phyloP scores from a whole-genome alignment of 345 rosid species.

The Lenwebbia sp. region DNA sequence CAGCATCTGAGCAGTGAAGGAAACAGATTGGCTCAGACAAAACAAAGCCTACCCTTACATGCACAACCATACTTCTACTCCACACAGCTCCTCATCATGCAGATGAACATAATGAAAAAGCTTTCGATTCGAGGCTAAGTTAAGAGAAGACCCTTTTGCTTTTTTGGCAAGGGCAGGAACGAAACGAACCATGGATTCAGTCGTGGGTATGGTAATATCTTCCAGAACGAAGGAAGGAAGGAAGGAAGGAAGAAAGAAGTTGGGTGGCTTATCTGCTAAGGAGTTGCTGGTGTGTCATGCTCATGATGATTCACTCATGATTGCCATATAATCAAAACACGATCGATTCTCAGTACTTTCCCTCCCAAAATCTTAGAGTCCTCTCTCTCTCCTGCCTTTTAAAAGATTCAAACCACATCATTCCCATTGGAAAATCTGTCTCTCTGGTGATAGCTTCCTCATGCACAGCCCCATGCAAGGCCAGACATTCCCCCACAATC shows the following conservation, averaged over 20 bases:
- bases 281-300: background rate
- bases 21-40: background rate
- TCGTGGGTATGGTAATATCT: background rate
- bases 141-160: background rate
- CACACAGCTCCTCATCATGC: background rate
- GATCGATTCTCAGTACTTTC: constrained; percentile 2
- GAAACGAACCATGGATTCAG: background rate
- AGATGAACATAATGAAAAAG: background rate
- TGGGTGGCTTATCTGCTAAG: background rate
- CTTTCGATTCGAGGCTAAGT: background rate
- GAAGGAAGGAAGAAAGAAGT: background rate
- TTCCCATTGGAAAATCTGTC: constrained; percentile 49
- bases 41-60: background rate
- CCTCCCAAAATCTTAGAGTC: constrained; percentile 5
- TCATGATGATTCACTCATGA: constrained; percentile 24
- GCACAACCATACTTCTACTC: background rate
- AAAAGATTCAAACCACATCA: constrained; percentile 28
- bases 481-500: background rate
- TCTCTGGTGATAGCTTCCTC: constrained; percentile 12
- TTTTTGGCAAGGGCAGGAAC: background rate
- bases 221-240: background rate
- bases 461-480: constrained; percentile 37
- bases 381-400: background rate
- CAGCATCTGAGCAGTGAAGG: background rate
- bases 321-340: constrained; percentile 23